Conservation (phyloP, 306 rosid species). For the Quercus robur region DNA sequence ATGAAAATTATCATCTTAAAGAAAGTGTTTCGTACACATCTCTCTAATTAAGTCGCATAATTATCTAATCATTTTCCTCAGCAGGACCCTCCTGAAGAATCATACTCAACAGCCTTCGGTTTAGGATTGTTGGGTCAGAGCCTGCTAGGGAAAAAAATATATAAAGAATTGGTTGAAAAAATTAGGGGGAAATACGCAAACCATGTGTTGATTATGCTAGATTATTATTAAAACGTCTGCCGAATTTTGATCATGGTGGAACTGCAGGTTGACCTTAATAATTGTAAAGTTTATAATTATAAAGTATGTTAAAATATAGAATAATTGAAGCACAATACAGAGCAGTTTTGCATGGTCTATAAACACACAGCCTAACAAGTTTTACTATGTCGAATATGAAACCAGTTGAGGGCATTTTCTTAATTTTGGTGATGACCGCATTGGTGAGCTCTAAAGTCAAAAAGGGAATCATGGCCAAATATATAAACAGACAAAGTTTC, state of each 20-base stretch:
- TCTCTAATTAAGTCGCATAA: no score
- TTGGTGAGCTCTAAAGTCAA: conserved; percentile 15
- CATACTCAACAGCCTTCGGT: neutral
- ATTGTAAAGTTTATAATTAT: conserved; percentile 8
- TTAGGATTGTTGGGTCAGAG: neutral
- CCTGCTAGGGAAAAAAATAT: neutral
- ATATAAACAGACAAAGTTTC: conserved; percentile 20
- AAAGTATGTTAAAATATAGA: neutral
- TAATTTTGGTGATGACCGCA: neutral
- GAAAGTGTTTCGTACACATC: no score
- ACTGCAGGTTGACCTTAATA: conserved; percentile 27
- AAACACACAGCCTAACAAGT: neutral
- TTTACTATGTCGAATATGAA: neutral
- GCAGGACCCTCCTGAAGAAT: no score
- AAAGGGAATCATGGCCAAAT: conserved; percentile 8
- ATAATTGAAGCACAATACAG: neutral
- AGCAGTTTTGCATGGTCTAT: neutral
- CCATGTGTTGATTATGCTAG: neutral
- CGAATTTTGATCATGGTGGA: neutral
- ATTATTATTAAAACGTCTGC: neutral
- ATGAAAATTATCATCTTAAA: no score
- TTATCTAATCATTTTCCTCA: no score
- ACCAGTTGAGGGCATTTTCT: neutral
- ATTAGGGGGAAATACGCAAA: neutral
- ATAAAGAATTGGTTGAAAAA: neutral